Evolutionary conservation across 1,284 basidiomycete species (phyloP).

Genomic region (Trichosporon ovoides): DNA sequence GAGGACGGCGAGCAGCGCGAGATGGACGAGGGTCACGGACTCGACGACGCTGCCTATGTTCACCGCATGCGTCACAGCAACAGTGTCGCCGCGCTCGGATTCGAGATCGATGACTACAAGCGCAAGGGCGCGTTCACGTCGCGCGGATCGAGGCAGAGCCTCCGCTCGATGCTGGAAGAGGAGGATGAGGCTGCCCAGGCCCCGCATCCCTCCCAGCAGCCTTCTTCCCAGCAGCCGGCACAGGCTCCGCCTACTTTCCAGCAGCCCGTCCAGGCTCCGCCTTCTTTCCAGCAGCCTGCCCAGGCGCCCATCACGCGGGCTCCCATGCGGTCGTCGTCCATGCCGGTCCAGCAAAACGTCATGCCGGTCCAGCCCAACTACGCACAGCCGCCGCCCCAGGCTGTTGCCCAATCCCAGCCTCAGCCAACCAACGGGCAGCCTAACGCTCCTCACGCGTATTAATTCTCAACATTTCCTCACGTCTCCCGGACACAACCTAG

Average conservation of each 20-base stretch:
- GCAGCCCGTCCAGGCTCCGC: not conserved
- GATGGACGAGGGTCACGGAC: not conserved
- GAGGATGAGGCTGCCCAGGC: too few relatives aligned
- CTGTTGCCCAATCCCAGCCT: not conserved
- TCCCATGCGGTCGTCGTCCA: too few relatives aligned
- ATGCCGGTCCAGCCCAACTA: not conserved
- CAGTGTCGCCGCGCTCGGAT: conserved; percentile 14
- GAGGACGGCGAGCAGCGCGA: conserved; percentile 8
- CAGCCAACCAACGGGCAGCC: not conserved
- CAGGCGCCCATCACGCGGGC: not conserved
- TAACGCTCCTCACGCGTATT: too few relatives aligned
- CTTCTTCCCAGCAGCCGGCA: not conserved
- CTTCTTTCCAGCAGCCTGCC: not conserved
- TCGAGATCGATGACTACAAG: conserved; percentile 12
- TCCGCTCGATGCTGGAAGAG: not conserved
- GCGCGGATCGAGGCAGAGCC: not conserved
- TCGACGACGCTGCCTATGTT: conserved; percentile 6
- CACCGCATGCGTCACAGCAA: not conserved
- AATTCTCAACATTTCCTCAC: too few relatives aligned
- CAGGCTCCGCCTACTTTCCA: too few relatives aligned
- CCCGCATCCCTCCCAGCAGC: too few relatives aligned
- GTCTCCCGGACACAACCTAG: too few relatives aligned
- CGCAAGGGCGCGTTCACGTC: not conserved
- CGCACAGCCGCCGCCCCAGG: not conserved
- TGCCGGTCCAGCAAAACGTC: not conserved